Percentiles rank a stretch among this genome's conserved stretches.
phyloP scores from a whole-genome alignment of 768 basidiomycete species.

The Tylopilus sp. region DNA sequence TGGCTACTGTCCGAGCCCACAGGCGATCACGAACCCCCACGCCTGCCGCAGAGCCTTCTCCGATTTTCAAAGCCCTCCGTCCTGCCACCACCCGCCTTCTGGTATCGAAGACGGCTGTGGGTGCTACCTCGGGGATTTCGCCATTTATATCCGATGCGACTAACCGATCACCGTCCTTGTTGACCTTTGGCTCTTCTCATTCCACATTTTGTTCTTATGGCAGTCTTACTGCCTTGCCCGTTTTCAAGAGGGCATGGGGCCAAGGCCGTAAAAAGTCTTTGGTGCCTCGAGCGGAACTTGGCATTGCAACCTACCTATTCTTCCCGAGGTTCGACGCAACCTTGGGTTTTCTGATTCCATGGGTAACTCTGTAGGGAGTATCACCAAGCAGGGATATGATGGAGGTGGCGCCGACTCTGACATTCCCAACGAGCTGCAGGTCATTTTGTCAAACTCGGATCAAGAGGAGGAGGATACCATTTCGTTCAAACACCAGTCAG shows the following conservation, averaged over 20 bases:
- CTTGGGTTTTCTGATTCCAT: conserved; percentile 66
- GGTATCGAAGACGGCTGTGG: conserved; percentile 15
- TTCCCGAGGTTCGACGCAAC: conserved; percentile 49
- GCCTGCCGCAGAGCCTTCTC: conserved; percentile 54
- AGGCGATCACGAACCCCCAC: too few relatives aligned
- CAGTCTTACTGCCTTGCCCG: conserved; percentile 28
- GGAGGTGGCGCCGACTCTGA: conserved; percentile 69
- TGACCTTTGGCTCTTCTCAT: conserved; percentile 37
- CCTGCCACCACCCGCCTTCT: conserved; percentile 39
- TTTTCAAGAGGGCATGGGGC: conserved; percentile 31
- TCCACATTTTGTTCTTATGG: conserved; percentile 28
- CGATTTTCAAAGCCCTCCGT: conserved; percentile 56
- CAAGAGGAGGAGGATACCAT: conserved; percentile 40
- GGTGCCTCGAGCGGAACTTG: conserved; percentile 10
- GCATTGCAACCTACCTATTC: conserved; percentile 36
- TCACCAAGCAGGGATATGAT: conserved; percentile 45
- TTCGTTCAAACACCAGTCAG: conserved; percentile 21
- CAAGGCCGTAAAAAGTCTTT: conserved; percentile 26
- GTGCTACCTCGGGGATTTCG: conserved; percentile 24
- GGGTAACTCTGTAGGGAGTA: conserved; percentile 54
- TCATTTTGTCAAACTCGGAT: conserved; percentile 48
- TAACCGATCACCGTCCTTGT: conserved; percentile 29
- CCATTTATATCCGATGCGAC: conserved; percentile 22
- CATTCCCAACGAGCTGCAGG: conserved; percentile 75
- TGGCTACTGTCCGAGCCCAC: too few relatives aligned